Evolutionary conservation across 2,329 filamentous ascomycete species (phyloP), one percentile per base, ranked within the genome.

Genomic region (Calonectria pseudoturangicola): DNA sequence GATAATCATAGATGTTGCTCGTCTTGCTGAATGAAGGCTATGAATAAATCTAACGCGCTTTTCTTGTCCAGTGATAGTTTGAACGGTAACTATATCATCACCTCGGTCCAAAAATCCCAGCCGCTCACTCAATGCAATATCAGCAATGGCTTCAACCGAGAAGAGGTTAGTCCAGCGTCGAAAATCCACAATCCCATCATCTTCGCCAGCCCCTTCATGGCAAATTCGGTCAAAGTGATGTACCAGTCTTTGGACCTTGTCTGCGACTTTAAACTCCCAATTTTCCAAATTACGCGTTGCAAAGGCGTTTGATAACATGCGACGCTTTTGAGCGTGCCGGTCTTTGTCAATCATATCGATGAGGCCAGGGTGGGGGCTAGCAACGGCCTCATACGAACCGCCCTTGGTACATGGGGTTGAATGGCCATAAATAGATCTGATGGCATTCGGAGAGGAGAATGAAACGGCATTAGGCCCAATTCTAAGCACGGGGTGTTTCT

Each of bases 21-120:
- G 82, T 2, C 87, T 87, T 16, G 83, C 88, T 30, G 86, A 84
- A 74, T 91, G 88, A 3, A 91, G 84, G 30, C 84, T 86, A 65
- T 88, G 84, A 16, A 88, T 86, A 71, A 88, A 86, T 71, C 86
- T 84, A 50, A 85, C 84, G 33, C 87, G 75, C 13, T 58, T 45
- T 36, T 45, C 16, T n/a, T 7, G 6, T 12, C 65, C 65, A 5
- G 9, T 16, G 9, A 1, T 4, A 2, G 33, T 36, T 25, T 10
- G 25, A 27, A 45, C 18, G 2, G 12, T 21, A 13, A 68, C 18
- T 9, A 43, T 30, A 21, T 58, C 51, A 21, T 58, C 51, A 13
- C 51, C 51, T 15, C 12, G 21, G 21, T 58, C 51, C 21, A 58
- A 27, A n/a, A 58, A 33, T 13, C 51, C 51, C n/a, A 58, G 12